Evolutionary conservation across 2,329 filamentous ascomycete genomes (phyloP).

Genomic region (Aspergillus ochraceus): DNA sequence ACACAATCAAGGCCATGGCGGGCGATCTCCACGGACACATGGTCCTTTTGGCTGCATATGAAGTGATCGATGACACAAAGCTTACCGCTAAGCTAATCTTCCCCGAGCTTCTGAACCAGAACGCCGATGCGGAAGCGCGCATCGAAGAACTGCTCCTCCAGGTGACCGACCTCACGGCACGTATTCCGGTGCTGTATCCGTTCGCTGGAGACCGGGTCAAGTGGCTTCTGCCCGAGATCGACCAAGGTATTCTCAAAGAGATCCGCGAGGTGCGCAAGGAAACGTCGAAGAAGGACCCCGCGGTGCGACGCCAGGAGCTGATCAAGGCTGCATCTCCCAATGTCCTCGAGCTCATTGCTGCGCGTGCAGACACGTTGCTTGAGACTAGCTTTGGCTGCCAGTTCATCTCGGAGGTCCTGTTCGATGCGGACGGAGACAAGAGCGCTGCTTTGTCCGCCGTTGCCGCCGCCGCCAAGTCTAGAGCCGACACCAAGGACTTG

Average conservation of each 20-base stretch:
- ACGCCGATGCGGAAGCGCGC: slow-evolving; percentile 40
- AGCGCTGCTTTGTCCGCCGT: slow-evolving; percentile 69
- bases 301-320: slow-evolving; percentile 72
- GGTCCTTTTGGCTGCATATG: slow-evolving; percentile 81
- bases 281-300: slow-evolving; percentile 91
- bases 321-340: slow-evolving; percentile 71
- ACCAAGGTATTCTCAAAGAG: slow-evolving; percentile 72
- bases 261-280: slow-evolving; percentile 74
- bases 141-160: slow-evolving; percentile 47
- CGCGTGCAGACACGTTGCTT: slow-evolving; percentile 67
- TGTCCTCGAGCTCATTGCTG: slow-evolving; percentile 71
- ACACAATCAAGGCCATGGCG: slow-evolving; percentile 82
- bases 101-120: slow-evolving; percentile 77
- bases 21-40: slow-evolving; percentile 75
- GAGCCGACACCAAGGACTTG: slow-evolving; percentile 57
- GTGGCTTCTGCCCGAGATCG: slow-evolving; percentile 63
- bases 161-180: slow-evolving; percentile 49
- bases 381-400: slow-evolving; percentile 82
- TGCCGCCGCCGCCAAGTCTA: slow-evolving; percentile 47
- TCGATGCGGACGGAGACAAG: slow-evolving; percentile 75
- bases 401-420: slow-evolving; percentile 77
- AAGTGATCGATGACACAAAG: slow-evolving; percentile 93
- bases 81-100: slow-evolving; percentile 83
- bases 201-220: slow-evolving; percentile 65
- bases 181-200: slow-evolving; percentile 74